Conservation (phyloP, 495 filamentous ascomycete species). For the Penicillium coprophilum region DNA sequence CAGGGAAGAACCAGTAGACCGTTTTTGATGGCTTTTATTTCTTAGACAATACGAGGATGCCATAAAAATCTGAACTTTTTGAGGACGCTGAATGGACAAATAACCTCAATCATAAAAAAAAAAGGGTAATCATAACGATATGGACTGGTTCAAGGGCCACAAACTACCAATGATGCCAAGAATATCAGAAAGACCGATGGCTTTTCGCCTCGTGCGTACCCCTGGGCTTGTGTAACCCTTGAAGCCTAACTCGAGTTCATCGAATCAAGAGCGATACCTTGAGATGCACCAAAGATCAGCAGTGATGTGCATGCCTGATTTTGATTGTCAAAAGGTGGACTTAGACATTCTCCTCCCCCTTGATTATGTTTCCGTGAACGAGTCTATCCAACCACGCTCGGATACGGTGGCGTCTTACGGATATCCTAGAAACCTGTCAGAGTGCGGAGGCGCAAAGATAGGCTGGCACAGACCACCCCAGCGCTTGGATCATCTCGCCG, state of each 20-base stretch:
- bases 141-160: slow-evolving; percentile 29
- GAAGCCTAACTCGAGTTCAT: slow-evolving; percentile 13
- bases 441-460: slow-evolving; percentile 16
- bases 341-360: slow-evolving; percentile 26
- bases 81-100: slow-evolving; percentile 16
- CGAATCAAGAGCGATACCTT: slow-evolving; percentile 7
- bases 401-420: slow-evolving; percentile 33
- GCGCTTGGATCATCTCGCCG: slow-evolving; percentile 32
- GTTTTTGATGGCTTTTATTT: not conserved
- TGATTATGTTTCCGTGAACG: slow-evolving; percentile 34
- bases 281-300: slow-evolving; percentile 18
- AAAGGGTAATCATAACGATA: slow-evolving; percentile 31
- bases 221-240: slow-evolving; percentile 11
- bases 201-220: slow-evolving; percentile 11
- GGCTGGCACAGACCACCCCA: slow-evolving; percentile 32
- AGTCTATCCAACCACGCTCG: slow-evolving; percentile 33
- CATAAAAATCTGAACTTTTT: slow-evolving; percentile 32
- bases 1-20: not conserved
- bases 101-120: slow-evolving; percentile 8
- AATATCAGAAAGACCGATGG: slow-evolving; percentile 15
- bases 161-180: slow-evolving; percentile 25
- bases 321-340: slow-evolving; percentile 27
- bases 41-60: slow-evolving; percentile 14
- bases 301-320: slow-evolving; percentile 16
- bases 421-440: slow-evolving; percentile 30